phyloP scores from a whole-genome alignment of 2,329 filamentous ascomycete species.

The Aspergillus sp. region DNA sequence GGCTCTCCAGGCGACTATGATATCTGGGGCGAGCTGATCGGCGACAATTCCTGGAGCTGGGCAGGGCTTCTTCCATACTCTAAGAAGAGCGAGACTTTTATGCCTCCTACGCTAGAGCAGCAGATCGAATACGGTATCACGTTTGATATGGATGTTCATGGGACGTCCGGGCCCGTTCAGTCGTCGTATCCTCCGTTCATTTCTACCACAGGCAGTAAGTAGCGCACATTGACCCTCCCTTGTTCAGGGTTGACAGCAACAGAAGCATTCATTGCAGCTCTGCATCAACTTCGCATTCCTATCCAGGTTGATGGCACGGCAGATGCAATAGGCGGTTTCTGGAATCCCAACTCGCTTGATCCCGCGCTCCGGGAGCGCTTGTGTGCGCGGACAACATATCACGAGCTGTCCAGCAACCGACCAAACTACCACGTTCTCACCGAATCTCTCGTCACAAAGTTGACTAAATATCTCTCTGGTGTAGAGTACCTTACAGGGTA shows the following conservation, averaged over 20 bases:
- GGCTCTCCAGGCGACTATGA: conserved; percentile 11
- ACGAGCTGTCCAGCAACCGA: not conserved
- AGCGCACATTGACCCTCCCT: not conserved
- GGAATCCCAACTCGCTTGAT: conserved; percentile 4
- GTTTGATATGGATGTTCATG: not conserved
- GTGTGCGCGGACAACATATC: conserved; percentile 7
- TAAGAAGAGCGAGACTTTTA: conserved; percentile 9
- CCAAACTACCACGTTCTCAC: conserved; percentile 6
- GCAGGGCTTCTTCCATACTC: conserved; percentile 6
- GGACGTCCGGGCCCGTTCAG: not conserved
- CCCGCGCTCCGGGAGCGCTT: not conserved
- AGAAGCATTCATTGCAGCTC: not conserved
- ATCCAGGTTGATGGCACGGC: conserved; percentile 3
- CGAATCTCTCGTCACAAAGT: not conserved
- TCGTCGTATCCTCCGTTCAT: conserved; percentile 4
- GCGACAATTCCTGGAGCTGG: conserved; percentile 2
- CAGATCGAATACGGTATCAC: conserved; percentile 5
- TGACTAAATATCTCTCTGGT: not conserved
- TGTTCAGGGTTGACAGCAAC: not conserved
- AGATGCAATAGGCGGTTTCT: conserved; percentile 1
- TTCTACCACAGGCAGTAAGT: conserved; percentile 2
- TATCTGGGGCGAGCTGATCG: conserved; percentile 8
- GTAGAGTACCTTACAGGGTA: conserved; percentile 6
- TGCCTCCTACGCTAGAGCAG: not conserved
- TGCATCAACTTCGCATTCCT: conserved; percentile 7